These are phyloP conservation scores for Aspergillus sp. DNA, from an alignment of 2,329 filamentous ascomycete genomes.

Conservation along the genomic window DNA sequence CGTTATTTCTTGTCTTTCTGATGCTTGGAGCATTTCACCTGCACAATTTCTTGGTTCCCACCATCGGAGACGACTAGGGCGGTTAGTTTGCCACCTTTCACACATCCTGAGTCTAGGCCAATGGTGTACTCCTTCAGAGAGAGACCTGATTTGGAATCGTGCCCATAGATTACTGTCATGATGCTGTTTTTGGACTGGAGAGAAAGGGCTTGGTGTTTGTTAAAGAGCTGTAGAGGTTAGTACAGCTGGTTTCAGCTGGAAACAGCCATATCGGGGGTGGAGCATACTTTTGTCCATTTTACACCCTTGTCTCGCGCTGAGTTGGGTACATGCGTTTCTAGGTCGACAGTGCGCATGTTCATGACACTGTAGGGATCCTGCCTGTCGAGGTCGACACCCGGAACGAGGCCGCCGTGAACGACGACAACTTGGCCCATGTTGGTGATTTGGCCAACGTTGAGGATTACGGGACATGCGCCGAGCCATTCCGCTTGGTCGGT, in stretches of 20 bases:
- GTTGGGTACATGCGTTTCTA: constrained; percentile 59
- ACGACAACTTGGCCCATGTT: constrained; percentile 66
- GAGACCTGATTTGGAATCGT: constrained; percentile 74
- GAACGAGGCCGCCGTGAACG: constrained; percentile 84
- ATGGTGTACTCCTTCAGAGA: constrained; percentile 69
- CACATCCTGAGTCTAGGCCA: constrained; percentile 82
- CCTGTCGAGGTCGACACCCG: constrained; percentile 66
- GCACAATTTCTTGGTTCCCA: constrained; percentile 41
- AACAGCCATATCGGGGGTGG: neutral
- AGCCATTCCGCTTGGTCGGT: constrained; percentile 69
- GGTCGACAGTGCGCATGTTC: constrained; percentile 83
- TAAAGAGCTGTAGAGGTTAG: constrained; percentile 45
- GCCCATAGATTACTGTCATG: constrained; percentile 79
- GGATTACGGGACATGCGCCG: constrained; percentile 70
- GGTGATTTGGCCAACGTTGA: constrained; percentile 66
- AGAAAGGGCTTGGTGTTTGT: constrained; percentile 45
- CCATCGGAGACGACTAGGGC: constrained; percentile 71
- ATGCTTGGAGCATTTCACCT: constrained; percentile 44
- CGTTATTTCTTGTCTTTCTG: neutral
- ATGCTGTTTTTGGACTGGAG: constrained; percentile 33
- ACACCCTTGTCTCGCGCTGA: constrained; percentile 51
- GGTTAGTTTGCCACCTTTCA: constrained; percentile 71
- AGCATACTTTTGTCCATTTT: constrained; percentile 62
- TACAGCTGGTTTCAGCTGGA: neutral
- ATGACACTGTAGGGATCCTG: constrained; percentile 81